Evolutionary conservation across 345 rosid genomes (phyloP).

Genomic region (Toxicodendron radicans): DNA sequence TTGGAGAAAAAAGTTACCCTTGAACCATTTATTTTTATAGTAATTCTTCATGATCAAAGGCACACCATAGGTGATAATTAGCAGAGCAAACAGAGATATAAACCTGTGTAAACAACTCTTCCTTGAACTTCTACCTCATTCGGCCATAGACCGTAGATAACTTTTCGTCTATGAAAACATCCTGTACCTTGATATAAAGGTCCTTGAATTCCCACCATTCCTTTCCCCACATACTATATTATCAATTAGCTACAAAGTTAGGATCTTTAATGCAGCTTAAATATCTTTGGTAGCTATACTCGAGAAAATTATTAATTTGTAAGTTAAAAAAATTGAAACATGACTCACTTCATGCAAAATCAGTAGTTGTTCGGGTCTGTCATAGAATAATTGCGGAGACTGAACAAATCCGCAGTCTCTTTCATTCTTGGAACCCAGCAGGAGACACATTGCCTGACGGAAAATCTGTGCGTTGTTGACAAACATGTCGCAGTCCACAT

Average conservation of each 20-base stretch:
- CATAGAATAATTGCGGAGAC: conserved; percentile 49
- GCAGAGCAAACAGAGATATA: too few relatives aligned
- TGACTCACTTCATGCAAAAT: conserved; percentile 26
- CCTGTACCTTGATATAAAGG: conserved; percentile 54
- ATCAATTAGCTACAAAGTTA: not conserved
- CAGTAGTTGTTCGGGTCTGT: conserved; percentile 26
- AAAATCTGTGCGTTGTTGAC: conserved; percentile 53
- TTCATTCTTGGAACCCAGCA: conserved; percentile 28
- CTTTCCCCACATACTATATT: conserved; percentile 27
- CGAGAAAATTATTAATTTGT: too few relatives aligned
- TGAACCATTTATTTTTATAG: too few relatives aligned
- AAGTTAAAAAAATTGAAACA: not conserved
- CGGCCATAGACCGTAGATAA: conserved; percentile 52
- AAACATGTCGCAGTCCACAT: conserved; percentile 79
- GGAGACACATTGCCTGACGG: conserved; percentile 51
- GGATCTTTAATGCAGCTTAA: not conserved
- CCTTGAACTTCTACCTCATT: conserved; percentile 24
- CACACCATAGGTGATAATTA: too few relatives aligned
- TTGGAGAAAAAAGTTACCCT: not conserved
- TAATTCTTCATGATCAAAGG: too few relatives aligned
- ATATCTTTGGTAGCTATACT: too few relatives aligned
- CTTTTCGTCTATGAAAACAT: conserved; percentile 58
- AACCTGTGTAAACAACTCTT: too few relatives aligned
- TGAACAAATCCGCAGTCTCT: conserved; percentile 52
- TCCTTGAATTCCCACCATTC: conserved; percentile 60